Evolutionary conservation across 805 yeast genomes (phyloP), one percentile per base, ranked within the genome.

Genomic region (Saturnispora serradocipensis): DNA sequence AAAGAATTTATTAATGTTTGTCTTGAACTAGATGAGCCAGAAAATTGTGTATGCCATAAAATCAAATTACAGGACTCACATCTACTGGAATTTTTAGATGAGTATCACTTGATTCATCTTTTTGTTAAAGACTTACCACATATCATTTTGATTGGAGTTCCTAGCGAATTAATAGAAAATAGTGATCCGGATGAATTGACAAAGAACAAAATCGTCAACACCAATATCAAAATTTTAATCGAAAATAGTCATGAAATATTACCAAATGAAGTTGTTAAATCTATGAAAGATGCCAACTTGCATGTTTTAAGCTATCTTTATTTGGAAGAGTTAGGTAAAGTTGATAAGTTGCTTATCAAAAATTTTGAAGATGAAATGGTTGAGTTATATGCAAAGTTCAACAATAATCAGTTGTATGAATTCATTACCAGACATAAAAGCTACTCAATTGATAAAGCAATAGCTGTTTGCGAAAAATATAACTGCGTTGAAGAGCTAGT

Each of bases 401-500:
- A 84, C 53, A 71, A 80, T 34, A 55, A 64, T 0, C 70, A 72
- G 43, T 72, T 91, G 13, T 66, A 85, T n/a, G 72, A 75, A 0
- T 89, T 82, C 63, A 68, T 91, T 53, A 76, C 75, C 57, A 72
- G 70, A 45, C 78, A 80, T 54, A 74, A 74, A 27, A 79, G 83
- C 57, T 86, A 84, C 62, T 77, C 86, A 54, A 77, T 89, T 43
- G 85, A 81, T 42, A 58, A 63, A 32, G 96, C 97, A 0, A 78
- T 90, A n/a, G 65, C 68, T 13, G 64, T 84, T 1, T 87, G 95
- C 59, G 81, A 81, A 54, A 53, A 63, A 10, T 69, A 73, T 22
- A 73, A 73, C 1, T 73, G 76, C 40, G 74, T 73, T 40, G 80
- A 83, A 40, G 98, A 91, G 60, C 71, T 89, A 40, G 95, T 93